Conservation (phyloP, 805 yeast species). For the Nakazawaea anatomiae region DNA sequence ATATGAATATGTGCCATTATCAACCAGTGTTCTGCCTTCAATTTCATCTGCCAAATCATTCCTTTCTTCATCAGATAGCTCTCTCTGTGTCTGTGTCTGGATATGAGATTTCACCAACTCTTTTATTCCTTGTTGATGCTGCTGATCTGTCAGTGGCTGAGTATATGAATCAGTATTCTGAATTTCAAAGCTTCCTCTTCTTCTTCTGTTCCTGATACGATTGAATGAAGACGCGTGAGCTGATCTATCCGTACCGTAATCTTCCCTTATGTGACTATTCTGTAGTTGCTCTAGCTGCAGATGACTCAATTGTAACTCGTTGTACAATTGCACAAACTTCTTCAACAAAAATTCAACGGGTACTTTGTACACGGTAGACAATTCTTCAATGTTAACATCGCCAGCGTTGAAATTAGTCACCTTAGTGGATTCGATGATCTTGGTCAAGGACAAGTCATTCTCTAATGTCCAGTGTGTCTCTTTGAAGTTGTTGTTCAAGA, state of each 20-base stretch:
- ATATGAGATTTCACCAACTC: no score
- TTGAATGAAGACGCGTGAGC: no score
- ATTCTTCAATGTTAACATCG: neutral
- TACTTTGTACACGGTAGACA: conserved; percentile 6
- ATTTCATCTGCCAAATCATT: neutral
- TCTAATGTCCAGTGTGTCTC: conserved; percentile 6
- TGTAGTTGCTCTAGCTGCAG: neutral
- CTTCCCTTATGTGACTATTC: neutral
- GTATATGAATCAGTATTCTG: no score
- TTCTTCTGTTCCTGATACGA: no score
- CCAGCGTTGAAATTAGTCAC: neutral
- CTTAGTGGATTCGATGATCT: neutral
- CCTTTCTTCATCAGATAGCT: neutral
- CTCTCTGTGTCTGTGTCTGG: no score
- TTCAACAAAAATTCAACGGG: conserved; percentile 8
- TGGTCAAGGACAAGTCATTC: neutral
- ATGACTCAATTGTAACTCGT: neutral
- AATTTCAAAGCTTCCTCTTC: no score
- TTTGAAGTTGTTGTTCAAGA: conserved; percentile 4
- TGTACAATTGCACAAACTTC: conserved; percentile 3
- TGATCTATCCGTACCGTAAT: no score
- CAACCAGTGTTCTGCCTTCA: neutral
- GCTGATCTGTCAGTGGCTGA: no score
- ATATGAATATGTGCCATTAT: conserved; percentile 4
- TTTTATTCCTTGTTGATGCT: no score